Percentiles rank a stretch among this genome's conserved stretches.
These are phyloP conservation scores for Heritiera fomes DNA, from an alignment of 345 rosid species.

Conservation along the genomic window DNA sequence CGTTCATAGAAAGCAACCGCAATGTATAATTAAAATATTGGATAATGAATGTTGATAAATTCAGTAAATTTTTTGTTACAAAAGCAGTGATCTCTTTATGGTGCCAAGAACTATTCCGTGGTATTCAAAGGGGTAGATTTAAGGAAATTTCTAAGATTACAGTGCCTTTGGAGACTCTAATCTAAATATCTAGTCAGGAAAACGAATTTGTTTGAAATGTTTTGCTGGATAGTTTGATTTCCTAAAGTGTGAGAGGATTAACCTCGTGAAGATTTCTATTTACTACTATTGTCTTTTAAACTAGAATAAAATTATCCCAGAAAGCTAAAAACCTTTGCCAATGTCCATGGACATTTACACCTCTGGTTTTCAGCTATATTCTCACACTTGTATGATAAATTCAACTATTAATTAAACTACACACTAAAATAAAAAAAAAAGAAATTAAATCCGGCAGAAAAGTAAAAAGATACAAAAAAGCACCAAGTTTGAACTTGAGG, in stretches of 20 bases:
- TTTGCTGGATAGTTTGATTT: not conserved
- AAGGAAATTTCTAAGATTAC: not conserved
- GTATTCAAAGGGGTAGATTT: not conserved
- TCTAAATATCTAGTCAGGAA: not conserved
- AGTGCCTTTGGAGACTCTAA: not conserved
- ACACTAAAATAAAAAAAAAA: not conserved
- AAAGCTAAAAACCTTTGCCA: not conserved
- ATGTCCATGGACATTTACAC: not conserved
- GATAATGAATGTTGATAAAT: not conserved
- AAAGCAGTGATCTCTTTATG: not conserved
- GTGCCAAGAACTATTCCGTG: not conserved
- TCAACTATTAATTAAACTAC: not conserved
- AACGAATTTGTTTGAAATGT: not conserved
- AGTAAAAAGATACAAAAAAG: not conserved
- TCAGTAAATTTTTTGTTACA: not conserved
- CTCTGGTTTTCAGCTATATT: not conserved
- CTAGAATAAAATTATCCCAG: not conserved
- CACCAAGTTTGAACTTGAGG: conserved; percentile 56
- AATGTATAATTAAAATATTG: not conserved
- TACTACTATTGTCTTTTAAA: not conserved
- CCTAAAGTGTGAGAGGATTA: not conserved
- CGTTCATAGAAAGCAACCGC: not conserved
- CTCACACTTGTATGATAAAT: not conserved
- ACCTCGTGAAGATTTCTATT: not conserved
- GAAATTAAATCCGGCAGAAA: not conserved